Evolutionary conservation across 176 grass and related monocot genomes (phyloP).

Genomic region (Themeda triandra): DNA sequence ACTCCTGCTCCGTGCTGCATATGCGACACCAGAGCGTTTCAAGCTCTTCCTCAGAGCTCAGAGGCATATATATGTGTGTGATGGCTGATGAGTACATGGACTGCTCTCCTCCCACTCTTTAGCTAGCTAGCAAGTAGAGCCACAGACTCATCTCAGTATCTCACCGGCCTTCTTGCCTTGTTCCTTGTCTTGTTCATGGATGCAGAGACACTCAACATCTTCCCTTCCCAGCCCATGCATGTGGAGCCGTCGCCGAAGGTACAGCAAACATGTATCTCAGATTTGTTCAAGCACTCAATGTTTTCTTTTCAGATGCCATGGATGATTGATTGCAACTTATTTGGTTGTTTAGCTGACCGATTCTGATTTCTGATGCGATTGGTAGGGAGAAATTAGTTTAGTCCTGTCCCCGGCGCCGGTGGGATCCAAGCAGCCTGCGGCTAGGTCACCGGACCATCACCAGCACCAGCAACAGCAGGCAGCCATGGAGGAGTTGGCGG

Average conservation of each 20-base stretch:
- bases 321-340: neutral
- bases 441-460: slow-evolving; percentile 34
- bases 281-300: slow-evolving; percentile 16
- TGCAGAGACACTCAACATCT: slow-evolving; percentile 99
- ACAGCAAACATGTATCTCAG: slow-evolving; percentile 1
- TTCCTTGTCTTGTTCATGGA: slow-evolving; percentile 51
- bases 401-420: slow-evolving; percentile 62
- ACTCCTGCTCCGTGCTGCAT: slow-evolving; percentile 20
- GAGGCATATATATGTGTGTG: neutral
- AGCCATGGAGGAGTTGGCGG: slow-evolving; percentile 54
- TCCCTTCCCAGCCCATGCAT: slow-evolving; percentile 98
- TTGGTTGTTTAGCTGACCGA: neutral
- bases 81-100: neutral
- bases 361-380: neutral
- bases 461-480: slow-evolving; percentile 21
- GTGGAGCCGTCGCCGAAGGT: slow-evolving; percentile 68
- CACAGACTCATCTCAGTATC: slow-evolving; percentile 3
- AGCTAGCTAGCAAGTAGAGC: neutral
- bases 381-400: slow-evolving; percentile 71
- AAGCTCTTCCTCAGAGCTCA: slow-evolving; percentile 3
- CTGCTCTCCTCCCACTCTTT: neutral
- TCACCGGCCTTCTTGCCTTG: slow-evolving; percentile 2
- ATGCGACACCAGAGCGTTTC: neutral
- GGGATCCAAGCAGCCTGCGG: slow-evolving; percentile 58
- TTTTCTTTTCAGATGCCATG: neutral